A percentile compares a stretch with the other conserved stretches of the same genome.
Conservation (phyloP, 1,284 basidiomycete species). For the Cutaneotrichosporon dermatis region DNA sequence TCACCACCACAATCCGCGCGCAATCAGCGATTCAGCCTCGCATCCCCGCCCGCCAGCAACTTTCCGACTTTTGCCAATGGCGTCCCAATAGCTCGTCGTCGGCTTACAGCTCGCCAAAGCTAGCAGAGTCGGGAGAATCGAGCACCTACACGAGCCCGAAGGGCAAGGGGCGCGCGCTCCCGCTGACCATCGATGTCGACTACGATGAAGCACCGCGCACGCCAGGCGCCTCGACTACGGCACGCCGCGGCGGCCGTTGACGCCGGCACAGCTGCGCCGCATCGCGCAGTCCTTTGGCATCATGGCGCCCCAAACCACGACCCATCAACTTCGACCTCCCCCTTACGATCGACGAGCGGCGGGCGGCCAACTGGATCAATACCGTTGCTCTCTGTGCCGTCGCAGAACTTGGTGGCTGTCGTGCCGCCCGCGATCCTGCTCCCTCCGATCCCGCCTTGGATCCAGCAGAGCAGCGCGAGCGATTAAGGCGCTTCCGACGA, state of each 20-base stretch:
- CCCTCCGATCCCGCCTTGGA: conserved; percentile 4
- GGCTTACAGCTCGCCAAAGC: no score
- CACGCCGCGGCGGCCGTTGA: conserved; percentile 37
- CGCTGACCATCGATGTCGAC: neutral
- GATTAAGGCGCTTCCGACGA: conserved; percentile 32
- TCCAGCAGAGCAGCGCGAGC: conserved; percentile 17
- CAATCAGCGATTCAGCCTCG: conserved; percentile 6
- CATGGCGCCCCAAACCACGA: conserved; percentile 25
- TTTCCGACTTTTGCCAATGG: neutral
- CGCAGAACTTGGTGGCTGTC: conserved; percentile 34
- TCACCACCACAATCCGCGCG: conserved; percentile 23
- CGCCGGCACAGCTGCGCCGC: conserved; percentile 37
- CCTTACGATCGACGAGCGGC: no score
- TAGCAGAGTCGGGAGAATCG: neutral
- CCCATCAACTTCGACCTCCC: no score
- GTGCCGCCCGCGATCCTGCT: conserved; percentile 37
- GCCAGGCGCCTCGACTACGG: conserved; percentile 20
- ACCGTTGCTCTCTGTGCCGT: neutral
- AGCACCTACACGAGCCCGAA: conserved; percentile 4
- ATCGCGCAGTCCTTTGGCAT: conserved; percentile 47
- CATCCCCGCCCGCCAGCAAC: neutral
- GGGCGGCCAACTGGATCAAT: no score
- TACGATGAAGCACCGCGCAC: neutral
- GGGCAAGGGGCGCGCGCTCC: neutral
- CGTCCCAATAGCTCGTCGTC: conserved; percentile 1